Evolutionary conservation across 805 yeast genomes (phyloP).

Genomic region (Saturnispora besseyi): DNA sequence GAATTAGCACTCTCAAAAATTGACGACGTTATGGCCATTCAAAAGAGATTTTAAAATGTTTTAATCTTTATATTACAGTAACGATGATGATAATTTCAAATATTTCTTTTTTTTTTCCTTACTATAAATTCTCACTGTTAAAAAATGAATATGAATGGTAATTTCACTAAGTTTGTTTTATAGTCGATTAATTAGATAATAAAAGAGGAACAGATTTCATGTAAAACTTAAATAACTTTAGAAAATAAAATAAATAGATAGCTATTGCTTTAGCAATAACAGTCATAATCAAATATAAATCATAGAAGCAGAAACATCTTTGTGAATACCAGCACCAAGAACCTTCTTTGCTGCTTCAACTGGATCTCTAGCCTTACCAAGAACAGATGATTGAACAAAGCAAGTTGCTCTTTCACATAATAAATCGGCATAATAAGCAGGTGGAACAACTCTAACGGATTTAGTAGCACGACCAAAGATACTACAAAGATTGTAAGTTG

Average conservation of each 20-base stretch:
- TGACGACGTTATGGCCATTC: constrained; percentile 71
- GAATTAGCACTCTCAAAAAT: constrained; percentile 79
- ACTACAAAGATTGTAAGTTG: constrained; percentile 25
- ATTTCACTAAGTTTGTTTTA: too few species aligned
- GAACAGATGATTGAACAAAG: constrained; percentile 12
- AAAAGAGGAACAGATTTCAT: too few species aligned
- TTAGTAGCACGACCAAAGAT: constrained; percentile 26
- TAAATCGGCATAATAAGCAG: constrained; percentile 27
- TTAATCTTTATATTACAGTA: background rate
- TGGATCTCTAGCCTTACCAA: constrained; percentile 9
- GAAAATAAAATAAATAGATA: background rate
- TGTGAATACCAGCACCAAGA: constrained; percentile 16
- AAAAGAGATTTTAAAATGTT: constrained; percentile 25
- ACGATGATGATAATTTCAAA: background rate
- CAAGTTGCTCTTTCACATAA: constrained; percentile 26
- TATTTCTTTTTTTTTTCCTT: background rate
- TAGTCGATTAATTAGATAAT: background rate
- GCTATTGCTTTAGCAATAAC: too few species aligned
- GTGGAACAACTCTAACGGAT: constrained; percentile 27
- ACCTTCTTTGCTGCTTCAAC: constrained; percentile 15
- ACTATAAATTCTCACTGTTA: background rate
- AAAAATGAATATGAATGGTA: too few species aligned
- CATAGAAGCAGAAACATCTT: constrained; percentile 16
- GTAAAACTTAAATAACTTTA: background rate
- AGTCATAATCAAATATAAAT: constrained; percentile 12